Base-by-base conservation (phyloP, 108 stramenopile genomes). In the Chaetoceros muelleri region DNA sequence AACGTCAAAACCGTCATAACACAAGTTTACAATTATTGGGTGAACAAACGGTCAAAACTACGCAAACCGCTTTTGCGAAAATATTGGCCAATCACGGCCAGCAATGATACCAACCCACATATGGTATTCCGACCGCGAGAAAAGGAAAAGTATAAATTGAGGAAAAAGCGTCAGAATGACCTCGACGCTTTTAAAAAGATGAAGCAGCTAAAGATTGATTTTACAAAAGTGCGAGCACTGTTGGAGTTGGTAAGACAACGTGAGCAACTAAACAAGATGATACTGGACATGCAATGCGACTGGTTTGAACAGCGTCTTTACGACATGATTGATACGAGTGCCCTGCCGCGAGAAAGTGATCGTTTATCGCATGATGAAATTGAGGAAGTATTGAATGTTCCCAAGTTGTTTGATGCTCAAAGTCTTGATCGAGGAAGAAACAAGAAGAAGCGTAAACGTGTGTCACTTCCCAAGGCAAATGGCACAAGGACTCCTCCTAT, bases 111-210 rank as follows among this genome's bases (percentile, higher is more conserved):
- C 20, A 93, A 98, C 67, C 97, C 97, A 3, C 97, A 98, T 70
- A 55, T 78, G 53, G 93, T 94, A 48, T 96, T 96, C 65, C 89
- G 95, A 22, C 93, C 89, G 1, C 79, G 95, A 8, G 94, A 95
- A 62, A 93, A 95, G 69, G 97, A 96, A 79, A 86, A 95, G 63
- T 96, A 96, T 64, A 93, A 92, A 60, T 73, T 98, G 20, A 71
- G 97, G 0, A 93, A 90, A 57, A 88, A 93, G 52, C 78, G 95
- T 31, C 79, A 84, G 66, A 95, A 96, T 74, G 96, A 98, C 63
- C 52, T 94, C 56, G 93, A 92, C 52, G 79, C 88, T 2, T 96
- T 80, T 69, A 73, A 75, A 20, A 95, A 95, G 67, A 65, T 97
- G 76, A 75, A 80, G 47, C 78, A 71, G 58, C 61, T 95, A 24